Percentiles rank a stretch among this genome's conserved stretches.
These are phyloP conservation scores for Bifiguratus adelaidae DNA, from an alignment of 192 early-diverging fungal species.

Conservation along the genomic window DNA sequence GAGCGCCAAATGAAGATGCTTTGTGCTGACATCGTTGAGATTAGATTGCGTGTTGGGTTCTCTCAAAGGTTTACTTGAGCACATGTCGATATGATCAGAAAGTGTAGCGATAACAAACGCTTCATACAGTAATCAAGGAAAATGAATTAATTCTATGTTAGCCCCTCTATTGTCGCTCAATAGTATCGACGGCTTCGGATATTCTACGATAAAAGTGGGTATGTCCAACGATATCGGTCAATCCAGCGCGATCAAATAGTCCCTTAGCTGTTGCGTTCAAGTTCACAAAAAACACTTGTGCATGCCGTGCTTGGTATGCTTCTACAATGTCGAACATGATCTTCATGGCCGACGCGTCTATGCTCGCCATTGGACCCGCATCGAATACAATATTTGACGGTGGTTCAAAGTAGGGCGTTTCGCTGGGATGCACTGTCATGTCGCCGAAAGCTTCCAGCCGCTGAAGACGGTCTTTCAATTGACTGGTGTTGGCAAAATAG, in stretches of 20 bases:
- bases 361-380: constrained; percentile 62
- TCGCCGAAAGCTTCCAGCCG: constrained; percentile 86
- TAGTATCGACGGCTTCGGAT: constrained; percentile 17
- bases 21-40: constrained; percentile 58
- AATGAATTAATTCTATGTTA: too few relatives aligned
- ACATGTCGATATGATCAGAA: too few relatives aligned
- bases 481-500: constrained; percentile 95
- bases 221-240: constrained; percentile 50
- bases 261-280: constrained; percentile 58
- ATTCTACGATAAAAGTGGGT: constrained; percentile 63
- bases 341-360: constrained; percentile 79
- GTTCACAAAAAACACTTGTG: constrained; percentile 87
- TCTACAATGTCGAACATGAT: constrained; percentile 87
- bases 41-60: constrained; percentile 87
- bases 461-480: constrained; percentile 82
- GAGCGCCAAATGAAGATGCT: constrained; percentile 67
- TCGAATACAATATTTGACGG: constrained; percentile 77
- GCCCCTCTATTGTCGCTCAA: constrained; percentile 14
- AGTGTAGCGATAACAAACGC: too few relatives aligned
- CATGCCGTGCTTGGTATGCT: constrained; percentile 66
- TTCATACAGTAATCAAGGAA: too few relatives aligned
- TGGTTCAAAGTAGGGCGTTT: constrained; percentile 63
- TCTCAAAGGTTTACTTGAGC: too few relatives aligned
- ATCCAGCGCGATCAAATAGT: constrained; percentile 63
- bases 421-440: constrained; percentile 83